phyloP scores from a whole-genome alignment of 768 basidiomycete species.

The Agaricus blazei region DNA sequence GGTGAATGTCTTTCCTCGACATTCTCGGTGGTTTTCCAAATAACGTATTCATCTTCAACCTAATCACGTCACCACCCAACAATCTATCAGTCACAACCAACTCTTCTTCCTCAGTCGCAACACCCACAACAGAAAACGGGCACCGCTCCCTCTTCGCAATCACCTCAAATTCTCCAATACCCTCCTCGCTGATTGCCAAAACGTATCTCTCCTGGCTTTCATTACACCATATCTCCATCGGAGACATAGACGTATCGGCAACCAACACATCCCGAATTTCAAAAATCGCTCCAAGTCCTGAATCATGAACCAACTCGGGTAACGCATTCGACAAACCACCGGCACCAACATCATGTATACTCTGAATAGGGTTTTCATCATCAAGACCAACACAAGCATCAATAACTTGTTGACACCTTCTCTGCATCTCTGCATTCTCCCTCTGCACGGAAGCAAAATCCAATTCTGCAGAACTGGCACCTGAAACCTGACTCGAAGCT shows the following conservation, averaged over 20 bases:
- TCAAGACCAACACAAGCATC: constrained; percentile 73
- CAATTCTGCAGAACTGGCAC: constrained; percentile 84
- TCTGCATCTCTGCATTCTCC: constrained; percentile 98
- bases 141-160: constrained; percentile 89
- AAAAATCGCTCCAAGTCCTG: constrained; percentile 83
- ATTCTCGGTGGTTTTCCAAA: constrained; percentile 97
- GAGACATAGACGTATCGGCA: constrained; percentile 91
- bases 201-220: constrained; percentile 98
- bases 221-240: constrained; percentile 99
- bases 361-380: constrained; percentile 75
- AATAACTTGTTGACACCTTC: constrained; percentile 96
- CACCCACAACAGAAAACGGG: constrained; percentile 89
- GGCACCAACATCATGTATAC: constrained; percentile 97
- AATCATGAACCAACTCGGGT: constrained; percentile 96
- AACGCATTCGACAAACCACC: constrained; percentile 96
- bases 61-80: constrained; percentile 73
- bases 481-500: constrained; percentile 89
- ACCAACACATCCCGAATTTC: constrained; percentile 93
- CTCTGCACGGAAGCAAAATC: constrained; percentile 98
- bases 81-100: constrained; percentile 88
- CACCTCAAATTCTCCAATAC: constrained; percentile 56
- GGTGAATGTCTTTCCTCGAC: constrained; percentile 63
- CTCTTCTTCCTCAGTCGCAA: constrained; percentile 75
- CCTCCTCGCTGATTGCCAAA: constrained; percentile 72
- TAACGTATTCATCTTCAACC: constrained; percentile 88